Evolutionary conservation across 495 filamentous ascomycete species (phyloP).

Genomic region (Penicillium pancosmium): DNA sequence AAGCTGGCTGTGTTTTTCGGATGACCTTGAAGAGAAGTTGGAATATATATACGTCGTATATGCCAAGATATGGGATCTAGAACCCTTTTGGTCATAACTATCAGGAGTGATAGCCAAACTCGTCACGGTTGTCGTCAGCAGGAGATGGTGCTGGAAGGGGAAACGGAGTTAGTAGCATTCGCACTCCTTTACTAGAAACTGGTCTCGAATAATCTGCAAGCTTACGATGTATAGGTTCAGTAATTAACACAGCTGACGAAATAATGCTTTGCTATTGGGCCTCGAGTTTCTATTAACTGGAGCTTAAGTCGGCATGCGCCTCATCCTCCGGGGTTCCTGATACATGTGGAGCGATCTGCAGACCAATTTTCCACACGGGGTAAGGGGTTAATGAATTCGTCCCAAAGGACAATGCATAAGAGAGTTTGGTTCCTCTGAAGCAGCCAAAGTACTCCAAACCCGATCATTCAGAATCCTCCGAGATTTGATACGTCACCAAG

Average conservation of each 20-base stretch:
- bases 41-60: not conserved
- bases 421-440: no score
- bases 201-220: not conserved
- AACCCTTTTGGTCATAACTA: not conserved
- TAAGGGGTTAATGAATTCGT: not conserved
- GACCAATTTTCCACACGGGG: not conserved
- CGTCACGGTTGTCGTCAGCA: slow-evolving; percentile 14
- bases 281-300: not conserved
- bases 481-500: not conserved
- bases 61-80: not conserved
- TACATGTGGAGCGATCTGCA: not conserved
- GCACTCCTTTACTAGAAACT: not conserved
- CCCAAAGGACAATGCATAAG: no score
- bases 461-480: not conserved
- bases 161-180: not conserved
- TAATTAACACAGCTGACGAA: slow-evolving; percentile 1
- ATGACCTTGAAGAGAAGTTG: not conserved
- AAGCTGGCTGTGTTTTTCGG: not conserved
- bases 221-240: not conserved
- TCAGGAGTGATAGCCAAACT: not conserved
- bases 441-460: no score
- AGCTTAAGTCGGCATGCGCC: not conserved
- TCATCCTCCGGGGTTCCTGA: not conserved
- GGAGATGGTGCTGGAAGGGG: not conserved
- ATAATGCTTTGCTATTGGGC: not conserved